Base-by-base conservation (phyloP, 257 asterid species). In the Scutellaria baicalensis region DNA sequence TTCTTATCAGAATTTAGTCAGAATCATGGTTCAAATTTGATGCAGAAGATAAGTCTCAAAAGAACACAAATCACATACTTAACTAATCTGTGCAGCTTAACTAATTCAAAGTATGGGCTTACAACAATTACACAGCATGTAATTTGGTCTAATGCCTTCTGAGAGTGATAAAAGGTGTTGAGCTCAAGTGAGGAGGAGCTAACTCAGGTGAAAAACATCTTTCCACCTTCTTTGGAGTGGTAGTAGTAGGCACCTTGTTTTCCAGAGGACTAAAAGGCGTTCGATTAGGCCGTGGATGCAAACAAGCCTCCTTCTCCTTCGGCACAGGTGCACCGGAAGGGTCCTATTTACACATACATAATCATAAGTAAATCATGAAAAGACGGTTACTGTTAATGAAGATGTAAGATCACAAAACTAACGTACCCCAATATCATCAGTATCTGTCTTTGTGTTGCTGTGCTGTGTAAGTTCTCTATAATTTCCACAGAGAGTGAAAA, bases 401-500 rank as follows among this genome's bases (percentile, higher is more conserved):
- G 57, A 60, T 44, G 59, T 31, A 49, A 36, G 11, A 38, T 17
- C 31, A 52, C 11, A 13, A 9, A 42, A 20, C 0, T 0, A 3
- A 4, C 70, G 39, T 75, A 86, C 89, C 87, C 81, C 86, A 57
- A 84, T 88, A 59, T 64, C 84, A 69, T 73, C 73, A 6, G 44
- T 0, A 8, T 33, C 27, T 51, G 57, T 44, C 40, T 16, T 55
- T 6, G 72, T 76, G 70, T 39, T 64, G 10, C 57, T 39, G 20
- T 75, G 75, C 64, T 81, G 88, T 23, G 88, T 57, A 44, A 84
- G 80, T 42, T 88, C 89, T 62, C 95, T 81, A 47, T 84, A 59
- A 70, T 83, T 88, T 38, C 93, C 96, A 79, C 95, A 90, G 1
- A 88, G 86, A 5, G 93, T 81, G 78, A 88, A 88, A 3, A 88